These are phyloP conservation scores for Boletus vermiculosoides DNA, from an alignment of 768 basidiomycete species.

Conservation along the genomic window DNA sequence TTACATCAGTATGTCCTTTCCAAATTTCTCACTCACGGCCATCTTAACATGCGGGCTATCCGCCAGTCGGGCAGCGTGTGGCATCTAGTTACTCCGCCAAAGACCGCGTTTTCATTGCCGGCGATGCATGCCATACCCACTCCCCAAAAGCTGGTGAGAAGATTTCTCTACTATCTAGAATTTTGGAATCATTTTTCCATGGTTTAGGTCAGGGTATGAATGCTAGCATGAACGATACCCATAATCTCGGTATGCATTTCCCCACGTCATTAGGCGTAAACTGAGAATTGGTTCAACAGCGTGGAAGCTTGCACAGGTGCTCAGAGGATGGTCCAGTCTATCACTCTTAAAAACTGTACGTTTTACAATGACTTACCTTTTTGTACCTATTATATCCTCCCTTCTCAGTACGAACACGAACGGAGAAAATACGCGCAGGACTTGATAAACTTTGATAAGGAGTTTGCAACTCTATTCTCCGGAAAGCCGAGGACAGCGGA, in stretches of 20 bases:
- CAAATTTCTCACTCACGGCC: not conserved
- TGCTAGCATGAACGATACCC: conserved; percentile 73
- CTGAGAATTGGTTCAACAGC: conserved; percentile 45
- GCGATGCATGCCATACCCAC: conserved; percentile 73
- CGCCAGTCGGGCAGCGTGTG: conserved; percentile 69
- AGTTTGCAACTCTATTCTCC: conserved; percentile 66
- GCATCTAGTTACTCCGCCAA: conserved; percentile 58
- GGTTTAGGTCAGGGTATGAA: conserved; percentile 70
- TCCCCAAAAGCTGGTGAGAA: conserved; percentile 60
- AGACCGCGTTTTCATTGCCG: conserved; percentile 73
- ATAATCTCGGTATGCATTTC: conserved; percentile 53
- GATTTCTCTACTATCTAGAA: not conserved
- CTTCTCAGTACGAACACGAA: conserved; percentile 65
- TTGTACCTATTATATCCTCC: not conserved
- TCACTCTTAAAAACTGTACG: conserved; percentile 43
- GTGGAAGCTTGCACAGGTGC: conserved; percentile 49
- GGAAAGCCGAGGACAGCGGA: conserved; percentile 55
- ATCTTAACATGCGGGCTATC: not conserved
- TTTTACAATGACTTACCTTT: not conserved
- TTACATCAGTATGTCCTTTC: conserved; percentile 53
- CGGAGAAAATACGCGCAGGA: conserved; percentile 68
- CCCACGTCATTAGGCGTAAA: conserved; percentile 35
- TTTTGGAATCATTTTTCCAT: not conserved
- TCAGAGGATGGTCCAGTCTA: conserved; percentile 40
- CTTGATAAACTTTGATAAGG: conserved; percentile 67